Evolutionary conservation across 2,329 filamentous ascomycete genomes (phyloP).

Genomic region (Dissoconium aciculare): DNA sequence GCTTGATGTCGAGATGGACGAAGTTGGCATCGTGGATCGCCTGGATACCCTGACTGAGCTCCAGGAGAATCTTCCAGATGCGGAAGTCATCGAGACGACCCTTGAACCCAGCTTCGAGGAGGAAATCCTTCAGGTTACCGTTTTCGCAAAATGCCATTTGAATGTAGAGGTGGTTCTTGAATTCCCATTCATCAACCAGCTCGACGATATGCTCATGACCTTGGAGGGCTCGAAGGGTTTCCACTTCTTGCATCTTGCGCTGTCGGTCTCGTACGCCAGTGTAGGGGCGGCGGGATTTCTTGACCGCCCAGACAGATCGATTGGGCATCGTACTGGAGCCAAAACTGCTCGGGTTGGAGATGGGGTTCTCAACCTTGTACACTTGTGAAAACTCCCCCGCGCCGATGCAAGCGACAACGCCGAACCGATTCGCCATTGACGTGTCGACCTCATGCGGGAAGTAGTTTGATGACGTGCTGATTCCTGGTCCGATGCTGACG

Average conservation of each 20-base stretch:
- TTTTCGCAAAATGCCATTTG: conserved; percentile 96
- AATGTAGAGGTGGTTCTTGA: conserved; percentile 75
- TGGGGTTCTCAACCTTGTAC: conserved; percentile 54
- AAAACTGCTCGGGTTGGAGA: conserved; percentile 16
- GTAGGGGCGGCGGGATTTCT: conserved; percentile 75
- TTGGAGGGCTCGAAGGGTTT: conserved; percentile 59
- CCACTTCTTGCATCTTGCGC: conserved; percentile 69
- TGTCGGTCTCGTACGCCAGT: conserved; percentile 66
- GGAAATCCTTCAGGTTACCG: conserved; percentile 74
- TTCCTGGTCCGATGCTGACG: conserved; percentile 36
- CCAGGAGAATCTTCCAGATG: conserved; percentile 94
- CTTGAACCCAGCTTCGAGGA: conserved; percentile 66
- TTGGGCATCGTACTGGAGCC: too few relatives aligned
- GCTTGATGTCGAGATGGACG: conserved; percentile 73
- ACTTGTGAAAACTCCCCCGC: conserved; percentile 89
- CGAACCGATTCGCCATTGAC: conserved; percentile 59
- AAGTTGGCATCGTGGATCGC: conserved; percentile 81
- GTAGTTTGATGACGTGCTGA: conserved; percentile 43
- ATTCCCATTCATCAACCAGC: conserved; percentile 77
- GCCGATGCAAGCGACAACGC: conserved; percentile 64
- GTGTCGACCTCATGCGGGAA: conserved; percentile 62
- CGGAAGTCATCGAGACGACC: conserved; percentile 89
- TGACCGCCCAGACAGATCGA: conserved; percentile 90
- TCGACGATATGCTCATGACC: conserved; percentile 74
- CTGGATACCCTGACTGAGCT: conserved; percentile 65